A percentile compares a stretch with the other conserved stretches of the same genome.
Conservation (phyloP, 768 basidiomycete species). For the Amanita inopinata region DNA sequence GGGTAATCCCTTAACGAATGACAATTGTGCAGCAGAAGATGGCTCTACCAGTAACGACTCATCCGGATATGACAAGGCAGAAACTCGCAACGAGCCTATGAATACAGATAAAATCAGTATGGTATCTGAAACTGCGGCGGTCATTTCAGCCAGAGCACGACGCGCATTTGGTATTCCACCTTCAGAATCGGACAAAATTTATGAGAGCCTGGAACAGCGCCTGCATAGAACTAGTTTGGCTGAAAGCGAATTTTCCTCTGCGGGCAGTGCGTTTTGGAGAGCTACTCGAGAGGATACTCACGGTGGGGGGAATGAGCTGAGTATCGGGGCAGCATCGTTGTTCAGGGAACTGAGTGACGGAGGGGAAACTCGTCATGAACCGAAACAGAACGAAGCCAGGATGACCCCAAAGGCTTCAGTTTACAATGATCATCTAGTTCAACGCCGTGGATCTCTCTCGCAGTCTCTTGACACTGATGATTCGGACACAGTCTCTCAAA, state of each 20-base stretch:
- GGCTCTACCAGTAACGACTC: neutral
- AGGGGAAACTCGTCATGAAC: conserved; percentile 6
- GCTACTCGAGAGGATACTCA: conserved; percentile 10
- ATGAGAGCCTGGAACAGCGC: conserved; percentile 10
- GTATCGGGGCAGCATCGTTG: conserved; percentile 38
- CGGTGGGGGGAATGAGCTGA: conserved; percentile 25
- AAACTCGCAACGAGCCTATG: too few species aligned
- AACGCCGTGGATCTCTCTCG: neutral
- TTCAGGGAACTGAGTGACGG: conserved; percentile 29
- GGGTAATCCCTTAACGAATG: neutral
- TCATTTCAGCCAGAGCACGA: conserved; percentile 35
- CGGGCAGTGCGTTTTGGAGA: conserved; percentile 30
- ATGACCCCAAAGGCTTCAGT: conserved; percentile 1
- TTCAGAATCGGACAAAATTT: conserved; percentile 29
- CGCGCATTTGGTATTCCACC: conserved; percentile 43
- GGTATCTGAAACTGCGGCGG: conserved; percentile 8
- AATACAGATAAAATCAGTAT: neutral
- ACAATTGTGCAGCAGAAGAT: neutral
- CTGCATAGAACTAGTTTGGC: conserved; percentile 17
- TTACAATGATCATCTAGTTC: neutral
- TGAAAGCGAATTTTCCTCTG: conserved; percentile 40
- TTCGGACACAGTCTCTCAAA: neutral
- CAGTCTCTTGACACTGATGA: too few species aligned
- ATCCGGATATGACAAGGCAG: neutral
- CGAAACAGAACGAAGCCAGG: neutral